These are phyloP conservation scores for Dipodascus albidus DNA, from an alignment of 805 yeast species.

Conservation along the genomic window DNA sequence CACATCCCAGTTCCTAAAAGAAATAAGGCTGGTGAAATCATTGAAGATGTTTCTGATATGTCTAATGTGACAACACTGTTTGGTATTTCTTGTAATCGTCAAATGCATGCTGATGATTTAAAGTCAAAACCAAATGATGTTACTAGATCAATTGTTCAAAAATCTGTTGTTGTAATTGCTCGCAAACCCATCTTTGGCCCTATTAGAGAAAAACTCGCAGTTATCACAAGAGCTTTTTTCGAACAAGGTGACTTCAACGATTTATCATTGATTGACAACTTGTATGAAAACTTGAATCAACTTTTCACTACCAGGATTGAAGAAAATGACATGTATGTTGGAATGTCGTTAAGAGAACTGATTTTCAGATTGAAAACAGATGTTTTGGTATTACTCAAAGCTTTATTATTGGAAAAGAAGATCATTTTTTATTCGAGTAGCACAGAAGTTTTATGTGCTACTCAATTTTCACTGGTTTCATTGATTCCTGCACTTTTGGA, in stretches of 20 bases:
- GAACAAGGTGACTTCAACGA: constrained; percentile 70
- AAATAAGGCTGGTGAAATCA: constrained; percentile 28
- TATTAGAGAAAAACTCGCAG: constrained; percentile 78
- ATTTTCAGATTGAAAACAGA: constrained; percentile 47
- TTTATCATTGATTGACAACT: constrained; percentile 49
- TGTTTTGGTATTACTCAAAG: constrained; percentile 59
- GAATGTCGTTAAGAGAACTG: constrained; percentile 58
- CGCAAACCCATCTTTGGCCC: constrained; percentile 78
- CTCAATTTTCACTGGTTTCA: constrained; percentile 75
- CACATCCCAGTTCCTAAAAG: constrained; percentile 32
- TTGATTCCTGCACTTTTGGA: constrained; percentile 72
- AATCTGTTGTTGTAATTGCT: constrained; percentile 77
- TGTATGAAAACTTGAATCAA: constrained; percentile 48
- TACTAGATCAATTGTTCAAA: constrained; percentile 82
- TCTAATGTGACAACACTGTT: constrained; percentile 57
- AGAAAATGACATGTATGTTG: constrained; percentile 58
- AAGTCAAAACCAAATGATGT: constrained; percentile 46
- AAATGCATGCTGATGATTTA: constrained; percentile 54
- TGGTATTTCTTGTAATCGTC: constrained; percentile 90
- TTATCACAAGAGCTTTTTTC: constrained; percentile 79
- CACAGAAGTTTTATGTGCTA: constrained; percentile 67
- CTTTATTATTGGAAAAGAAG: constrained; percentile 61
- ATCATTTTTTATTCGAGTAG: constrained; percentile 70
- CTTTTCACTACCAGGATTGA: constrained; percentile 25
- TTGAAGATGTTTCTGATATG: constrained; percentile 29